Base-by-base conservation (phyloP, 2,329 filamentous ascomycete species). In the Diplodia intermedia region DNA sequence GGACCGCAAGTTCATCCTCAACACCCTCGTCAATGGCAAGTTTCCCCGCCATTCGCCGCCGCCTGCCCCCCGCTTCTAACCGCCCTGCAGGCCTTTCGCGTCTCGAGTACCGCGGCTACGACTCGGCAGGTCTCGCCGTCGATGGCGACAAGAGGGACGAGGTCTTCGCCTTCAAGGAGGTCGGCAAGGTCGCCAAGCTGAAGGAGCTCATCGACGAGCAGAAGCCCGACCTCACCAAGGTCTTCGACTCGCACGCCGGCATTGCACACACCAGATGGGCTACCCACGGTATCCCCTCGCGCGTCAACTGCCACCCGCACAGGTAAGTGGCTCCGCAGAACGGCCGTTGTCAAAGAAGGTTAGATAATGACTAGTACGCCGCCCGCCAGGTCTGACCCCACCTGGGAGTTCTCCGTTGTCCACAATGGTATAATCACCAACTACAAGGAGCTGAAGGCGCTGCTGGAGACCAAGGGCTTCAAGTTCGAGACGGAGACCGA, bases 351-450 rank as follows among this genome's bases (percentile, higher is more conserved):
- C 20, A 18, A 23, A 18, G 63, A 61, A 43, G 29, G 26, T 15
- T 15, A 47, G 20, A 23, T 6, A 53, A 18, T 68, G 47, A 68
- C 66, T 18, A 49, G 47, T 52, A 50, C 57, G 55, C 54, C 65
- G 29, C 53, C 63, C 9, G 57, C 26, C 69, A 96, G 94, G 82
- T 98, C 94, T 73, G 95, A 99, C 81, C 89, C 91, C 75, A 92
- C 85, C 77, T 99, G 94, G 93, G 91, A 99, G 84, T 99, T 99
- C 82, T 88, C 92, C 73, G 90, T 99, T 75, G 95, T 98, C 70
- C 95, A 99, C 90, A 99, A 99, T 84, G 95, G 95, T 79, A 99
- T 99, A 87, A 99, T 99, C 83, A 99, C 95, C 85, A 99, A 99
- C 88, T 99, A 99, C 89, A 99, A 99, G 88, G 95, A 99, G 85